Evolutionary conservation across 495 filamentous ascomycete genomes (phyloP).

Genomic region (Haplographium delicatum): DNA sequence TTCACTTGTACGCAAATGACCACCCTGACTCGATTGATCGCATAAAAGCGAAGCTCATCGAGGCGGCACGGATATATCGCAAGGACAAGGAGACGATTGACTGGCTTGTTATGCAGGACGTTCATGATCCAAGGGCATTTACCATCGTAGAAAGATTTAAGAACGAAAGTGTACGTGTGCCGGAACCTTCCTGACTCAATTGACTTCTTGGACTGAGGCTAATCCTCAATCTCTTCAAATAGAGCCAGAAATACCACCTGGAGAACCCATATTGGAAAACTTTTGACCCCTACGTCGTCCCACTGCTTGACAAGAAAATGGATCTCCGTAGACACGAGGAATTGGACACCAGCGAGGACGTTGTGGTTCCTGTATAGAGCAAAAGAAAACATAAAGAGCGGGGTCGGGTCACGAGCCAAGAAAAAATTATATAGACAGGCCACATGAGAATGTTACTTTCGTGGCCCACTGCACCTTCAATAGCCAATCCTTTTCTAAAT

Average conservation of each 20-base stretch:
- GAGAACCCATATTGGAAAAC: conserved; percentile 65
- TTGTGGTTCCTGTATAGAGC: conserved; percentile 28
- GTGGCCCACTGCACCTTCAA: no score
- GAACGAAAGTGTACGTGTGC: conserved; percentile 41
- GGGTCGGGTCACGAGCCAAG: no score
- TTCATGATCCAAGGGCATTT: conserved; percentile 58
- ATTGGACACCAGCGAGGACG: conserved; percentile 39
- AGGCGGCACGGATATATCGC: conserved; percentile 58
- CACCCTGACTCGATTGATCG: conserved; percentile 53
- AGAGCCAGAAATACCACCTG: conserved; percentile 57
- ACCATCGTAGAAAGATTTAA: conserved; percentile 65
- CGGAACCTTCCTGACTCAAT: background rate
- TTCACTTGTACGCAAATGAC: conserved; percentile 60
- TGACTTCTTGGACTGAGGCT: no score
- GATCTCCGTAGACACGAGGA: conserved; percentile 59
- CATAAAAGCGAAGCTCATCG: conserved; percentile 60
- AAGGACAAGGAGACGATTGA: conserved; percentile 61
- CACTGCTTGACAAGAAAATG: conserved; percentile 59
- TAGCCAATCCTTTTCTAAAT: no score
- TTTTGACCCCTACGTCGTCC: conserved; percentile 61
- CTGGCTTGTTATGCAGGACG: conserved; percentile 65
- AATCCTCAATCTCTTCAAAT: background rate
- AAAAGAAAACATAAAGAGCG: no score
- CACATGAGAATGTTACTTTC: no score
- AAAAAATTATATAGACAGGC: no score